phyloP scores from a whole-genome alignment of 208 protist genomes.

The Crithidia mellificae region DNA sequence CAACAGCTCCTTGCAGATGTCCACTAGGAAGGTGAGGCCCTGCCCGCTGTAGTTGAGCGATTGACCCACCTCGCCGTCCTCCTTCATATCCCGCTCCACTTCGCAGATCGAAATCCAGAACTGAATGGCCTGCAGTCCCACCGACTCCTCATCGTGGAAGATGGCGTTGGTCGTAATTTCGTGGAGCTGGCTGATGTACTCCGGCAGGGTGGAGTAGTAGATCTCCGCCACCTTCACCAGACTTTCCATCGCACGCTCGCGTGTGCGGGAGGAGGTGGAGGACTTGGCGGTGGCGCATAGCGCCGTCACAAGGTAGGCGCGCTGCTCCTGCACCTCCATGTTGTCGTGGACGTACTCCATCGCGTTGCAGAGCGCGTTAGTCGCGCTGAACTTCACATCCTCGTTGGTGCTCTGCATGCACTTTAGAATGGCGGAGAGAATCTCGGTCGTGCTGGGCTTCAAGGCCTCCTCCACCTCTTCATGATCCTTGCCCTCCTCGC shows the following conservation, averaged over 20 bases:
- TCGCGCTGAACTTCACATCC: slow-evolving; percentile 89
- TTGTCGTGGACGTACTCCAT: slow-evolving; percentile 96
- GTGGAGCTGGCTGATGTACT: slow-evolving; percentile 91
- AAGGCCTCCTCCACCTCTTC: slow-evolving; percentile 69
- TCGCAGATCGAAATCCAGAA: slow-evolving; percentile 98
- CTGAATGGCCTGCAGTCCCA: slow-evolving; percentile 95
- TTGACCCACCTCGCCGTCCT: slow-evolving; percentile 45
- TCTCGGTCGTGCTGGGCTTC: slow-evolving; percentile 72
- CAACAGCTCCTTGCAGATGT: slow-evolving; percentile 87
- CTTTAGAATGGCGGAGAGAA: slow-evolving; percentile 90
- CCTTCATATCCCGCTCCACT: slow-evolving; percentile 86
- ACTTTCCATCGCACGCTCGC: slow-evolving; percentile 90
- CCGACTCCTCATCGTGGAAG: slow-evolving; percentile 87
- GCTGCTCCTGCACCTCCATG: slow-evolving; percentile 92
- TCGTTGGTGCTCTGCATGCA: slow-evolving; percentile 85
- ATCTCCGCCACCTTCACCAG: slow-evolving; percentile 95
- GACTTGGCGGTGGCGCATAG: slow-evolving; percentile 75
- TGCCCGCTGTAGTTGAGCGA: slow-evolving; percentile 86
- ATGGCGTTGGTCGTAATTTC: slow-evolving; percentile 91
- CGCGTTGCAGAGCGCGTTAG: slow-evolving; percentile 93
- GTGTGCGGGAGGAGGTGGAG: slow-evolving; percentile 52
- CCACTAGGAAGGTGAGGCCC: slow-evolving; percentile 82
- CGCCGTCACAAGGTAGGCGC: slow-evolving; percentile 90
- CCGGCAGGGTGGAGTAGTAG: slow-evolving; percentile 94
- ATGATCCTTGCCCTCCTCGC: slow-evolving; percentile 92